Base-by-base conservation (phyloP, 2,329 filamentous ascomycete genomes). In the Penicillium crustosum region DNA sequence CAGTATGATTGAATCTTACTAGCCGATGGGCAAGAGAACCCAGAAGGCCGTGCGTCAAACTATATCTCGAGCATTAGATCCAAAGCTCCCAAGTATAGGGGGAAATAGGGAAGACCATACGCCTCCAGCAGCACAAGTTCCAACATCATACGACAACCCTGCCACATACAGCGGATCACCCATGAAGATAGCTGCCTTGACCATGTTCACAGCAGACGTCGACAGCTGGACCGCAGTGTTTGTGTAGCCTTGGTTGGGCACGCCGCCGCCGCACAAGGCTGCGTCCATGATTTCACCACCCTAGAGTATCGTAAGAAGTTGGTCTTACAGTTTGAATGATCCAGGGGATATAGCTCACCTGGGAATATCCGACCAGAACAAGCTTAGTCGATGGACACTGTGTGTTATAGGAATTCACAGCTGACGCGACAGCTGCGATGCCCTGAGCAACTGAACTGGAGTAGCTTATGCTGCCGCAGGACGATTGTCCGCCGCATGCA, bases 171-270 rank as follows among this genome's bases (percentile, higher is more conserved):
- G 79, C 4, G 87, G 87, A 65, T 86, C 81, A 7, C 86, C 86
- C 80, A 88, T 83, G 69, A 87, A 83, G 63, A 89, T 86, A 15
- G 81, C 84, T 0, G 83, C 86, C 71, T 86, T 86, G 64, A 89
- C 81, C 67, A 81, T 80, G 4, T 72, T 74, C 8, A 86, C 72
- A 3, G 83, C 83, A 6, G 75, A 75, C 5, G 79, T 76, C 9
- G 76, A 72, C 41, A 82, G 71, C 38, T 73, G 71, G 10, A 75
- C 70, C 0, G 78, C 77, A 7, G 81, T 79, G 49, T 77, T 79
- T 23, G 72, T 68, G 50, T 82, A 71, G 56, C 80, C 80, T 42
- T 74, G 67, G 52, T 79, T 80, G 5, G 73, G 68, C 57, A 82
- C 81, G 6, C 78, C 77, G 29, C 84, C 85, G 15, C 85, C 84